Conservation (phyloP, 495 filamentous ascomycete genomes). For the Aspergillus heteromorphus region DNA sequence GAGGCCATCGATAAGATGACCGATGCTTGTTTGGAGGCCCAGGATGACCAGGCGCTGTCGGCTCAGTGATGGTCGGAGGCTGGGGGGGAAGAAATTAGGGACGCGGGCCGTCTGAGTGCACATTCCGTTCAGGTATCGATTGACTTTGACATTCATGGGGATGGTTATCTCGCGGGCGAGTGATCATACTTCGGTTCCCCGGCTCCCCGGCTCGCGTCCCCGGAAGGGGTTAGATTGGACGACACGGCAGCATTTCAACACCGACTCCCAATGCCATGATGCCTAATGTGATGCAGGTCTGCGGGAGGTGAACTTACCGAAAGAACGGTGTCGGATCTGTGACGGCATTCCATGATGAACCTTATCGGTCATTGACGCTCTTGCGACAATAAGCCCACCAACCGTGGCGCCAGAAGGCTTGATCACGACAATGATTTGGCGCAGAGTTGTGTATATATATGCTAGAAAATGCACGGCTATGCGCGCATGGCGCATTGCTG, state of each 20-base stretch:
- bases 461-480: background rate
- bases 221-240: background rate
- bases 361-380: too few species aligned
- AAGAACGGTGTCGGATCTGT: too few species aligned
- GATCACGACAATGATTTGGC: background rate
- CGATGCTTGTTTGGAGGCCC: constrained; percentile 26
- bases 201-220: background rate
- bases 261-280: too few species aligned
- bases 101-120: too few species aligned
- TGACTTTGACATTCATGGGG: background rate
- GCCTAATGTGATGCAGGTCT: too few species aligned
- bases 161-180: background rate
- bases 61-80: background rate
- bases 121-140: background rate
- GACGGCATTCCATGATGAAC: too few species aligned
- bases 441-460: background rate
- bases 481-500: background rate
- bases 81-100: too few species aligned
- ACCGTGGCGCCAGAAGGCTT: too few species aligned
- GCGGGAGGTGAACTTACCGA: too few species aligned
- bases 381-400: too few species aligned
- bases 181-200: background rate
- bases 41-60: constrained; percentile 2
- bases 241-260: background rate
- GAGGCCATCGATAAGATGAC: constrained; percentile 23